Evolutionary conservation across 2,329 filamentous ascomycete species (phyloP).

Genomic region (Aureobasidium subglaciale): DNA sequence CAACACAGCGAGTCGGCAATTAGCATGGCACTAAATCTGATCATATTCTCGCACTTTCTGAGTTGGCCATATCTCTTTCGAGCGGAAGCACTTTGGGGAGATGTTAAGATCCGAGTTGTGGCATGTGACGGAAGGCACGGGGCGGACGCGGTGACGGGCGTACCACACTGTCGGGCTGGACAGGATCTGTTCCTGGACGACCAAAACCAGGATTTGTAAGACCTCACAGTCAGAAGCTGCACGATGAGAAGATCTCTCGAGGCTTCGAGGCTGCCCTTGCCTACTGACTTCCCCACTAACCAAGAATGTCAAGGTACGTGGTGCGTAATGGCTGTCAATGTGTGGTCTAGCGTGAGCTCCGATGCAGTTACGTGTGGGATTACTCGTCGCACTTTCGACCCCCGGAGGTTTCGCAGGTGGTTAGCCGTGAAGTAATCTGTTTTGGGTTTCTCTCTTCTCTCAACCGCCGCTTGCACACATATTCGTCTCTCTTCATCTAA

Average conservation of each 20-base stretch:
- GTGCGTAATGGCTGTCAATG: neutral
- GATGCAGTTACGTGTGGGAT: neutral
- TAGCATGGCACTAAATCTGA: neutral
- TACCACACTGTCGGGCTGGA: neutral
- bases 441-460: neutral
- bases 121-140: constrained; percentile 1
- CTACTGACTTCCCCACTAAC: too few species aligned
- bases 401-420: neutral
- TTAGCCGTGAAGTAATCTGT: neutral
- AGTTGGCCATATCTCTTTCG: neutral
- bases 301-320: neutral
- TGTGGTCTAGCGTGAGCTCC: constrained; percentile 1
- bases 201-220: constrained; percentile 8
- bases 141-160: neutral
- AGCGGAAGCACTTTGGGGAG: neutral
- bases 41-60: neutral
- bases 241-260: too few species aligned
- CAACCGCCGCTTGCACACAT: constrained; percentile 2
- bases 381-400: neutral
- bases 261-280: too few species aligned
- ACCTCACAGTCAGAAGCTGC: too few species aligned
- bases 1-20: neutral
- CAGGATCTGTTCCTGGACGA: neutral
- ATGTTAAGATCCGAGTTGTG: neutral
- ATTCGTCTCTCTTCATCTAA: neutral